Percentiles rank a stretch among this genome's conserved stretches.
Evolutionary conservation across 345 rosid genomes (phyloP).

Genomic region (Euphorbia peplus): DNA sequence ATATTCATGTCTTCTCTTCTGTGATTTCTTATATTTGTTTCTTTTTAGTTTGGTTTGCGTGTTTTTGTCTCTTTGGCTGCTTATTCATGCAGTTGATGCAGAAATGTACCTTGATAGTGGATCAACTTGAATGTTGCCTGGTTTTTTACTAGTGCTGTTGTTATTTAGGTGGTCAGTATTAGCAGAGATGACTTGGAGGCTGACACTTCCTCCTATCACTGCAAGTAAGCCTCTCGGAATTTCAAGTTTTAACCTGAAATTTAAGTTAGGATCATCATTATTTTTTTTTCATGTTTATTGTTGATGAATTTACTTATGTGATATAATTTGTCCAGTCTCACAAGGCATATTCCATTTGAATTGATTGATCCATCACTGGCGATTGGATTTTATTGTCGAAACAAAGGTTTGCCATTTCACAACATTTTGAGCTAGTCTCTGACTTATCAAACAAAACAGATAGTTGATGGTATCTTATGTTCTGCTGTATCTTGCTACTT

Average conservation of each 20-base stretch:
- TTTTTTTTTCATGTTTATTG: neutral
- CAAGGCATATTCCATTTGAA: conserved; percentile 62
- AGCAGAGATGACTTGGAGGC: conserved; percentile 49
- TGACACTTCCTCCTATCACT: conserved; percentile 84
- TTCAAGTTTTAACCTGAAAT: neutral
- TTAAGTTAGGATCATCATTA: neutral
- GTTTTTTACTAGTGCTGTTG: conserved; percentile 4
- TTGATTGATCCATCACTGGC: conserved; percentile 88
- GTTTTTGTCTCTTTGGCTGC: neutral
- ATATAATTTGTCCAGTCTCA: conserved; percentile 38
- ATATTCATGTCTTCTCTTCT: too few species aligned
- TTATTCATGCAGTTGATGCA: neutral
- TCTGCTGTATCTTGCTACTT: neutral
- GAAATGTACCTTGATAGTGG: neutral
- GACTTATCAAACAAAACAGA: neutral
- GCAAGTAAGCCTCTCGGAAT: conserved; percentile 49
- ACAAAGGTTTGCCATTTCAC: conserved; percentile 53
- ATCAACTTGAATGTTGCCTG: neutral
- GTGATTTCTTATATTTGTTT: neutral
- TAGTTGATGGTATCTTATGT: neutral
- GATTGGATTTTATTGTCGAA: conserved; percentile 81
- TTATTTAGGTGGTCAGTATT: conserved; percentile 54
- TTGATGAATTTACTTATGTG: conserved; percentile 3
- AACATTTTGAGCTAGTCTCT: neutral
- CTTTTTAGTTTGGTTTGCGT: neutral